Percentiles rank a stretch among this genome's conserved stretches.
Conservation (phyloP, 305 asterid species). For the Solanum chacoense region DNA sequence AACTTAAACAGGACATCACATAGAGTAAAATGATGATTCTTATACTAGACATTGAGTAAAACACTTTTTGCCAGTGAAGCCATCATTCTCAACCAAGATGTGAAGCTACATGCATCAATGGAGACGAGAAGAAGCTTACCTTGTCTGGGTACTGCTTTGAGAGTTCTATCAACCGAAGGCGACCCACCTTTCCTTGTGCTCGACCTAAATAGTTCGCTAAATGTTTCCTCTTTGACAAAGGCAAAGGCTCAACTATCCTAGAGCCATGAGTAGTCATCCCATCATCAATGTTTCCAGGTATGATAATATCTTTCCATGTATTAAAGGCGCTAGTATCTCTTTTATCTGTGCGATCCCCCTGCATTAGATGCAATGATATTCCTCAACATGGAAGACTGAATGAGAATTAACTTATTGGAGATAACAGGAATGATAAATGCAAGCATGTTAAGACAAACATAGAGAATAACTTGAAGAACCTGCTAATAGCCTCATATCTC, state of each 20-base stretch:
- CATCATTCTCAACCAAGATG: not conserved
- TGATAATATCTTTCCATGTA: slow-evolving; percentile 94
- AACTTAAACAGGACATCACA: not conserved
- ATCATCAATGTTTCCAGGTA: slow-evolving; percentile 92
- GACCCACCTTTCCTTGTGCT: slow-evolving; percentile 90
- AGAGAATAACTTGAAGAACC: not conserved
- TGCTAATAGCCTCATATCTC: not conserved
- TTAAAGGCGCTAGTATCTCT: slow-evolving; percentile 87
- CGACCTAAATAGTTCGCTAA: slow-evolving; percentile 88
- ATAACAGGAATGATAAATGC: not conserved
- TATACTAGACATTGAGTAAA: not conserved
- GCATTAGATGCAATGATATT: slow-evolving; percentile 10
- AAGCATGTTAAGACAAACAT: not conserved
- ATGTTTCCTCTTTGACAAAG: slow-evolving; percentile 66
- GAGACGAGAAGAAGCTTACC: slow-evolving; percentile 34
- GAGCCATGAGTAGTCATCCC: slow-evolving; percentile 65
- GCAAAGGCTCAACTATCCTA: slow-evolving; percentile 70
- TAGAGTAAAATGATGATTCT: not conserved
- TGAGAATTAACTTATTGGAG: not conserved
- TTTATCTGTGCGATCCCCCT: slow-evolving; percentile 97
- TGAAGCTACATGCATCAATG: not conserved
- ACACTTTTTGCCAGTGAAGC: not conserved
- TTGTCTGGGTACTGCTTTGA: slow-evolving; percentile 74
- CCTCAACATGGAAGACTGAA: not conserved
- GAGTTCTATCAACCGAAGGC: slow-evolving; percentile 67